phyloP scores from a whole-genome alignment of 208 protist species.

The Phytomonas sp. region DNA sequence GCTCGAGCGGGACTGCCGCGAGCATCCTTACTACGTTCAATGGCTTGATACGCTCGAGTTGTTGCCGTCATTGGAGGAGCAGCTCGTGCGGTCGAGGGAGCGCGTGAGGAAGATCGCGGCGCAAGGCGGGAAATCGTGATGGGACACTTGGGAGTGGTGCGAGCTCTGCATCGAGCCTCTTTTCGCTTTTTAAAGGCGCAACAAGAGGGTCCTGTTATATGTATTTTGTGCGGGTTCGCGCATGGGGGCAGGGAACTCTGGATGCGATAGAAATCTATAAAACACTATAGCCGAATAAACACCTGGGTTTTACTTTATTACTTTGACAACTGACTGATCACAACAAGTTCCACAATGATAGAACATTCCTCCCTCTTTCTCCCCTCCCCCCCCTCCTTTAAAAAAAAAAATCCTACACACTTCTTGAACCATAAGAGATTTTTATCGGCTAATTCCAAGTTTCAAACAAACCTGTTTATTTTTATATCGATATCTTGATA shows the following conservation, averaged over 20 bases:
- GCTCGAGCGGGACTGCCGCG: slow-evolving; percentile 43
- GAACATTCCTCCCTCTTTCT: background rate
- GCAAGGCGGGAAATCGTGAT: background rate
- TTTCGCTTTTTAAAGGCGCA: background rate
- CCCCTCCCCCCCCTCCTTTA: background rate
- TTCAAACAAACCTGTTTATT: background rate
- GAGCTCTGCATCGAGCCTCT: background rate
- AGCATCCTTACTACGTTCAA: slow-evolving; percentile 56
- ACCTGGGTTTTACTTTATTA: background rate
- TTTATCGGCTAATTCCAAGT: background rate
- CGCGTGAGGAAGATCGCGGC: background rate
- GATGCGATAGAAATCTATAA: background rate
- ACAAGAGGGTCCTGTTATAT: background rate
- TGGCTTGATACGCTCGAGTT: slow-evolving; percentile 54
- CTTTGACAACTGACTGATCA: background rate
- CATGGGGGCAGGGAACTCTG: background rate
- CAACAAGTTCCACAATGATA: background rate
- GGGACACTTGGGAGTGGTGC: background rate
- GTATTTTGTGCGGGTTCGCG: background rate
- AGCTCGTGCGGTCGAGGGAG: slow-evolving; percentile 21
- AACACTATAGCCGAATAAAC: background rate
- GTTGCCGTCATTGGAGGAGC: slow-evolving; percentile 27
- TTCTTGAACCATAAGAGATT: background rate
- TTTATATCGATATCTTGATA: background rate
- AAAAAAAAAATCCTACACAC: background rate